Base-by-base conservation (phyloP, 768 basidiomycete genomes). In the Hygrophorus russula region DNA sequence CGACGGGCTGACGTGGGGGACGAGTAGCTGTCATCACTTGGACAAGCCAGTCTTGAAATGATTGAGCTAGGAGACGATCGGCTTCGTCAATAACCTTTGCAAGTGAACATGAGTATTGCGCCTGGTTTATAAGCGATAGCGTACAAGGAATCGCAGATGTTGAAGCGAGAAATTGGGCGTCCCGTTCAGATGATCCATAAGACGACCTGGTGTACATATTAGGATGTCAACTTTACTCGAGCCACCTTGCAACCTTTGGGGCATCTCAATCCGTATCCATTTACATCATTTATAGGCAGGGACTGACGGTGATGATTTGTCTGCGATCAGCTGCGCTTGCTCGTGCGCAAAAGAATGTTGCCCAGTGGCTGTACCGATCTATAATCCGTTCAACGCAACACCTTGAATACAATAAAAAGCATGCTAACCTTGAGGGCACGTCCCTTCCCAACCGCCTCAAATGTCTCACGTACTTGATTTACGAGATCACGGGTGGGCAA, bases 401-500 rank as follows among this genome's bases (percentile, higher is more conserved):
- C 5, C n/a, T 41, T 36, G 14, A 5, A 36, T 19, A 47, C 15
- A 36, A 42, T 41, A 27, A 33, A 42, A 37, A 24, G 24, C 17
- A 28, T 32, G 53, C 62, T 43, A 41, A 91, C 93, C 69, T 87
- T 90, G 34, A 99, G 59, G 2, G 85, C 86, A 6, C 86, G 85
- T 0, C 92, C 92, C 58, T 84, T 91, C 5, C 77, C 73, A 3
- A 94, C 56, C 0, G 73, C 71, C 53, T 98, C 93, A 49, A 99
- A 82, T 0, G 87, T 93, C 64, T 98, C 96, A 37, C 82, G 69
- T 4, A 97, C 93, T 65, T 99, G 96, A 2, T 66, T 62, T 3
- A 97, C 94, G 17, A 99, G 70, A 61, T 99, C 96, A 38, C 92
- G 76, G 6, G 96, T 99, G 1, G 96, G 96, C 0, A 98, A 66